These are phyloP conservation scores for Diutina pseudorugosa DNA, from an alignment of 1,139 yeast species.

Conservation along the genomic window DNA sequence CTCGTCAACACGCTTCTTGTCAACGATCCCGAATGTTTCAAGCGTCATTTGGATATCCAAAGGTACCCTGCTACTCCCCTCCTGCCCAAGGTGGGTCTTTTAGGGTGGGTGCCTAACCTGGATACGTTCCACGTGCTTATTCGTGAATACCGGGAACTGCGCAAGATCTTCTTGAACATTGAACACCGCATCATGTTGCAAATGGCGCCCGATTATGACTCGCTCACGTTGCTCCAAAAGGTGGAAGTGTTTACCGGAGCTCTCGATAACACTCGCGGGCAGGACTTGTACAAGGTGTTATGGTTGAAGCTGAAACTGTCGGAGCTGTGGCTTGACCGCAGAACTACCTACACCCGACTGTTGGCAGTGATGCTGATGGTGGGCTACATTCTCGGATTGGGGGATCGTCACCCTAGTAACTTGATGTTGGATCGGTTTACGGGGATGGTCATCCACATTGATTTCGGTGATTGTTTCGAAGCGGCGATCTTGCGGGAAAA, in stretches of 20 bases:
- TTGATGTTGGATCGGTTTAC: slow-evolving; percentile 89
- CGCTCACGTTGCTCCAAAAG: slow-evolving; percentile 75
- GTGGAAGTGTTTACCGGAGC: slow-evolving; percentile 97
- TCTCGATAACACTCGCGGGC: slow-evolving; percentile 89
- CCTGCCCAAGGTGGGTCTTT: slow-evolving; percentile 91
- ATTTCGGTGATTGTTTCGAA: slow-evolving; percentile 98
- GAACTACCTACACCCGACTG: slow-evolving; percentile 92
- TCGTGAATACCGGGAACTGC: slow-evolving; percentile 82
- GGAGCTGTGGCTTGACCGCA: slow-evolving; percentile 94
- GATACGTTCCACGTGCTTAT: slow-evolving; percentile 94
- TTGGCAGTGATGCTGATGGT: slow-evolving; percentile 98
- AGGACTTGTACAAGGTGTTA: slow-evolving; percentile 85
- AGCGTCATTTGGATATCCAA: slow-evolving; percentile 88
- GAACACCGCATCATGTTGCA: slow-evolving; percentile 94
- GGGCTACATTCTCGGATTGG: slow-evolving; percentile 90
- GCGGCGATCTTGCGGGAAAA: slow-evolving; percentile 94
- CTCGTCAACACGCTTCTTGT: slow-evolving; percentile 81
- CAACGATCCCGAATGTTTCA: slow-evolving; percentile 91
- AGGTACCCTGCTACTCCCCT: slow-evolving; percentile 87
- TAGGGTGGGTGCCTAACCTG: slow-evolving; percentile 96
- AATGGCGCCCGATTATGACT: slow-evolving; percentile 97
- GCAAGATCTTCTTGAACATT: slow-evolving; percentile 79
- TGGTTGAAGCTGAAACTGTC: slow-evolving; percentile 96
- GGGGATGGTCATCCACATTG: slow-evolving; percentile 94
- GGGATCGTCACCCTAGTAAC: slow-evolving; percentile 97